phyloP scores from a whole-genome alignment of 1,139 yeast species.

The Nematodospora anomalae region DNA sequence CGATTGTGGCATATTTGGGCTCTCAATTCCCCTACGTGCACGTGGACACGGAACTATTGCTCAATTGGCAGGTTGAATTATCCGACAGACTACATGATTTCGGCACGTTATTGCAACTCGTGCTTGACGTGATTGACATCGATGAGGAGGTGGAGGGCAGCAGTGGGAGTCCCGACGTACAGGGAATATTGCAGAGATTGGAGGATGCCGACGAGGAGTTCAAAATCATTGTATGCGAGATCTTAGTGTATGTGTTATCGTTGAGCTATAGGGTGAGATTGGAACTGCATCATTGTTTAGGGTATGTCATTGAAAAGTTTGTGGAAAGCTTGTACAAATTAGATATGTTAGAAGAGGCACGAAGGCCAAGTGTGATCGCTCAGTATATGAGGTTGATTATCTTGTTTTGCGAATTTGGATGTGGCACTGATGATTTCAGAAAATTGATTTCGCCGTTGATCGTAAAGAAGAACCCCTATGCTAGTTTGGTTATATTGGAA shows the following conservation, averaged over 20 bases:
- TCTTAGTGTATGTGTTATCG: slow-evolving; percentile 24
- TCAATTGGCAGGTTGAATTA: slow-evolving; percentile 42
- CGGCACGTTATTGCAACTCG: slow-evolving; percentile 16
- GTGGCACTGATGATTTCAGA: slow-evolving; percentile 25
- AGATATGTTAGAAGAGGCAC: slow-evolving; percentile 3
- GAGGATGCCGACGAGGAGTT: slow-evolving; percentile 32
- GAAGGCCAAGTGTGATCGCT: slow-evolving; percentile 18
- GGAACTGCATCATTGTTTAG: slow-evolving; percentile 11
- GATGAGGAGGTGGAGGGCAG: slow-evolving; percentile 10
- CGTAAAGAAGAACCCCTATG: slow-evolving; percentile 8
- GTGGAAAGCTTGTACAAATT: neutral
- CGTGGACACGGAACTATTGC: slow-evolving; percentile 29
- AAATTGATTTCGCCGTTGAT: slow-evolving; percentile 22
- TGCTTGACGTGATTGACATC: slow-evolving; percentile 6
- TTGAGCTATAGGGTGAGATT: neutral
- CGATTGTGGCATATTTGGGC: slow-evolving; percentile 22
- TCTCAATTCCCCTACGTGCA: slow-evolving; percentile 24
- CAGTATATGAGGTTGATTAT: slow-evolving; percentile 27
- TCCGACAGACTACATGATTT: slow-evolving; percentile 24
- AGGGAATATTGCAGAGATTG: slow-evolving; percentile 10
- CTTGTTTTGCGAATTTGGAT: slow-evolving; percentile 37
- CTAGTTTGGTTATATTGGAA: slow-evolving; percentile 23
- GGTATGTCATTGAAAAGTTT: slow-evolving; percentile 19
- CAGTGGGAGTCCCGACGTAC: slow-evolving; percentile 15
- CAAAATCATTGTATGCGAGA: slow-evolving; percentile 31